A percentile compares a stretch with the other conserved stretches of the same genome.
Conservation (phyloP, 768 basidiomycete genomes). For the Rhodocollybia butyracea region DNA sequence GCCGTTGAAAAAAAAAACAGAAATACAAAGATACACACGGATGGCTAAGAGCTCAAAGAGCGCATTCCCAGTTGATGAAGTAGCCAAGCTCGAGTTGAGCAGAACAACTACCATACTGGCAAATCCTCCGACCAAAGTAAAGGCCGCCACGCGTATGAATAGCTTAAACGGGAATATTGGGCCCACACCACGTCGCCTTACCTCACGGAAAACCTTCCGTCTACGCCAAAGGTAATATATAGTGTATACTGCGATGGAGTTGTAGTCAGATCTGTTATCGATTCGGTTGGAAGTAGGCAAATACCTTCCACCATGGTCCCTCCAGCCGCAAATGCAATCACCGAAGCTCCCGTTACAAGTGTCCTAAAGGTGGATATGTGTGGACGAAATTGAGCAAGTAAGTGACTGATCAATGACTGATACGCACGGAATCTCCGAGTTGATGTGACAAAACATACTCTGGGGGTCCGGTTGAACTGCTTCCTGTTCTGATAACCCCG, state of each 20-base stretch:
- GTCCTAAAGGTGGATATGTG: not conserved
- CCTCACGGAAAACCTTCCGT: not conserved
- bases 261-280: conserved; percentile 20
- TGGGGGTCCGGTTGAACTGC: not conserved
- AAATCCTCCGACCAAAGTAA: conserved; percentile 7
- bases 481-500: not conserved
- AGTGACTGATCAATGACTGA: not conserved
- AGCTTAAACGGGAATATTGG: conserved; percentile 8
- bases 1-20: too few relatives aligned
- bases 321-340: not conserved
- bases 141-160: conserved; percentile 8
- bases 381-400: too few relatives aligned
- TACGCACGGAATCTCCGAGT: conserved; percentile 32
- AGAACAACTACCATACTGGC: conserved; percentile 5
- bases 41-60: too few relatives aligned
- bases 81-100: not conserved
- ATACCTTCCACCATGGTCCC: not conserved
- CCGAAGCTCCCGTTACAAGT: not conserved
- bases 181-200: not conserved
- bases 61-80: not conserved
- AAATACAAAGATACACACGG: too few relatives aligned
- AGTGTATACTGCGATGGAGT: conserved; percentile 5
- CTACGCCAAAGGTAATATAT: not conserved
- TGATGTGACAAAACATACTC: conserved; percentile 2
- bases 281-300: too few relatives aligned